phyloP scores from a whole-genome alignment of 306 rosid genomes.

The Cicer yamashitae region DNA sequence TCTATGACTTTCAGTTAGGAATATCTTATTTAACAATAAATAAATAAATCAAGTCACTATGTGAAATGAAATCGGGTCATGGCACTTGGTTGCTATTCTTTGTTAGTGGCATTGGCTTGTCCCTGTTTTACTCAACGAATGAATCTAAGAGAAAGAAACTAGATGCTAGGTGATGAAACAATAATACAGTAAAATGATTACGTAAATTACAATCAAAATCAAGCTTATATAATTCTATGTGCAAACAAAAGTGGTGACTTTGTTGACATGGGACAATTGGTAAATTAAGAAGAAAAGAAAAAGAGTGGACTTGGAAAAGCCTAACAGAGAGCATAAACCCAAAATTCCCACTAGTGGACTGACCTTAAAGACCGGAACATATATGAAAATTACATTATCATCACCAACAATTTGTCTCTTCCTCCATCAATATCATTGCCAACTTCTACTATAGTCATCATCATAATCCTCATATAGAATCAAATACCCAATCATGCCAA shows the following conservation, averaged over 20 bases:
- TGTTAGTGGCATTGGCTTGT: conserved; percentile 33
- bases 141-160: conserved; percentile 36
- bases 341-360: conserved; percentile 57
- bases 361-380: conserved; percentile 68
- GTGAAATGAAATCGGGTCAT: background rate
- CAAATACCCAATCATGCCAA: conserved; percentile 68
- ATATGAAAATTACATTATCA: conserved; percentile 73
- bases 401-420: conserved; percentile 49
- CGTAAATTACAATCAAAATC: conserved; percentile 48
- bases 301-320: conserved; percentile 53
- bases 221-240: conserved; percentile 37
- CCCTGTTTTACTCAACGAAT: conserved; percentile 17
- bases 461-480: conserved; percentile 54
- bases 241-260: conserved; percentile 57
- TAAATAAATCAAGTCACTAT: no score
- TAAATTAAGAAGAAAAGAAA: conserved; percentile 39
- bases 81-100: background rate
- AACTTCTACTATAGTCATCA: conserved; percentile 49
- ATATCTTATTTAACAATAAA: no score
- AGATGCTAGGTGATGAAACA: conserved; percentile 40
- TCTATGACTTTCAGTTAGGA: no score
- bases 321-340: conserved; percentile 63
- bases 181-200: conserved; percentile 40
- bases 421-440: conserved; percentile 52
- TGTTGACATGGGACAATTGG: conserved; percentile 60